A percentile compares a stretch with the other conserved stretches of the same genome.
Evolutionary conservation across 176 grass and related monocot genomes (phyloP).

Genomic region (Puccinellia tenuiflora): DNA sequence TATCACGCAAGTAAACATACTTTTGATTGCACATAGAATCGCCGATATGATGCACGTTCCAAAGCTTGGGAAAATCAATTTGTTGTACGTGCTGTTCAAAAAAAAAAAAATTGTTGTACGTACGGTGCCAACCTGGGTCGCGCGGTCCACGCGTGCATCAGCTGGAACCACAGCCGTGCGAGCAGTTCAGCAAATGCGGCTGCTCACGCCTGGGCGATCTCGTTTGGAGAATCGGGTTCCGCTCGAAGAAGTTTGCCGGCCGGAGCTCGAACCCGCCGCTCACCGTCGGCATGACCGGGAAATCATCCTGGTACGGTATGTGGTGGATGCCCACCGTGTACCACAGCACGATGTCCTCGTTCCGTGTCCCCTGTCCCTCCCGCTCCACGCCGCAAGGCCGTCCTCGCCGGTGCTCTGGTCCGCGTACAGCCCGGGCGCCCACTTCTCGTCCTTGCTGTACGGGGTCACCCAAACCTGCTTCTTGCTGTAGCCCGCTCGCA

Average conservation of each 20-base stretch:
- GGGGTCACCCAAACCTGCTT: slow-evolving; percentile 79
- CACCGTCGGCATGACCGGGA: slow-evolving; percentile 67
- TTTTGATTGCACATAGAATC: not conserved
- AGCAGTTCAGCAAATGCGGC: slow-evolving; percentile 2
- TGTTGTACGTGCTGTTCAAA: too few species aligned
- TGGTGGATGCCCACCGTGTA: slow-evolving; percentile 79
- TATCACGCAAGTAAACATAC: too few species aligned
- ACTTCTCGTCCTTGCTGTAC: slow-evolving; percentile 64
- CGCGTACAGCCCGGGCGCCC: slow-evolving; percentile 64
- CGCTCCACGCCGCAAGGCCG: slow-evolving; percentile 47
- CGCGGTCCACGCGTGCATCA: not conserved
- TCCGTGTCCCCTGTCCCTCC: slow-evolving; percentile 40
- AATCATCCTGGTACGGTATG: slow-evolving; percentile 83
- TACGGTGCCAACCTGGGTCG: not conserved
- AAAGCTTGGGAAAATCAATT: not conserved
- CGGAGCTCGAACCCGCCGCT: slow-evolving; percentile 69
- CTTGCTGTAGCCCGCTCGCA: slow-evolving; percentile 53
- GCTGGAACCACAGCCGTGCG: not conserved
- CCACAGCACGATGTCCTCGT: slow-evolving; percentile 79
- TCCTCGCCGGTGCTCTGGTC: slow-evolving; percentile 77
- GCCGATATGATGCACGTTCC: not conserved
- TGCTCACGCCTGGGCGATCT: not conserved
- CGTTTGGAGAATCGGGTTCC: slow-evolving; percentile 46
- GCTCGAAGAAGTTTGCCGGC: slow-evolving; percentile 87
- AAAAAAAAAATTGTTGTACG: too few species aligned